Evolutionary conservation across 768 basidiomycete species (phyloP).

Genomic region (Terana coerulea): DNA sequence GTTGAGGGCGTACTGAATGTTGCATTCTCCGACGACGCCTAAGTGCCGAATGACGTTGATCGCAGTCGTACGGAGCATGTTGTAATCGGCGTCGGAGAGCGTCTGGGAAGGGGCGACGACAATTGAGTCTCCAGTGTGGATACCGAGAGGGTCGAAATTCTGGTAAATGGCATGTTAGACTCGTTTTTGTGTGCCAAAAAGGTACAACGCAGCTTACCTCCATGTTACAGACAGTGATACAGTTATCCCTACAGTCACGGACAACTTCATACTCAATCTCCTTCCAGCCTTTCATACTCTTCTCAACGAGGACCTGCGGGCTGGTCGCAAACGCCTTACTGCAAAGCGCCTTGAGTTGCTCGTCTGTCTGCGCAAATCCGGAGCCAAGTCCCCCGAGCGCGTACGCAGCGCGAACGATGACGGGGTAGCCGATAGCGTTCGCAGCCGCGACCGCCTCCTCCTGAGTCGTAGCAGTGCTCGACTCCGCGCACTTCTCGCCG

Average conservation of each 20-base stretch:
- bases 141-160: constrained; percentile 99
- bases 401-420: constrained; percentile 96
- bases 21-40: constrained; percentile 97
- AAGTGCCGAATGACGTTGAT: constrained; percentile 99
- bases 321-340: constrained; percentile 96
- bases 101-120: constrained; percentile 98
- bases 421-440: constrained; percentile 82
- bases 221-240: constrained; percentile 99
- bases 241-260: constrained; percentile 95
- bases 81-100: constrained; percentile 97
- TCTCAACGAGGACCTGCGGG: constrained; percentile 98
- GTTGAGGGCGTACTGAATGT: constrained; percentile 98
- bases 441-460: constrained; percentile 87
- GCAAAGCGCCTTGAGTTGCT: constrained; percentile 84
- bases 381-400: constrained; percentile 94
- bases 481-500: constrained; percentile 93
- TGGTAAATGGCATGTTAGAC: constrained; percentile 27
- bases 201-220: constrained; percentile 63
- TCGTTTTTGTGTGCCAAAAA: neutral
- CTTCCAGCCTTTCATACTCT: constrained; percentile 99
- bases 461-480: constrained; percentile 77
- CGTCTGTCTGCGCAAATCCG: constrained; percentile 94
- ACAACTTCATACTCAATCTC: constrained; percentile 99
- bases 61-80: constrained; percentile 97
- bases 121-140: constrained; percentile 98